phyloP scores from a whole-genome alignment of 805 yeast species.

The Ogataea thermomethanolica region DNA sequence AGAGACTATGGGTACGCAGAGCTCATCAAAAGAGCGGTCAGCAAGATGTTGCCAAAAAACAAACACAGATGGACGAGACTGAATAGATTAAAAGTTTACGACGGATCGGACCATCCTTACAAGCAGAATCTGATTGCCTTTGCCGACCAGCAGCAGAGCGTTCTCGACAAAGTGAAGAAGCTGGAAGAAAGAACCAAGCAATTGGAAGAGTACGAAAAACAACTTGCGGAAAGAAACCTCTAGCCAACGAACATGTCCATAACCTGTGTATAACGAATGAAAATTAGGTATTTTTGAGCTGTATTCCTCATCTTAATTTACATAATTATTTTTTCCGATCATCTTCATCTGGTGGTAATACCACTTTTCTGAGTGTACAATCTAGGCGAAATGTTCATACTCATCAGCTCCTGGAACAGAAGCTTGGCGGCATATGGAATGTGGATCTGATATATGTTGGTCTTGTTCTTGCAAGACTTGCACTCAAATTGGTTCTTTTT shows the following conservation, averaged over 20 bases:
- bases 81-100: conserved; percentile 81
- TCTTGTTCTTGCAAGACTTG: conserved; percentile 97
- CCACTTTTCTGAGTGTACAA: conserved; percentile 74
- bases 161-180: conserved; percentile 40
- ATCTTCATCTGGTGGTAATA: conserved; percentile 26
- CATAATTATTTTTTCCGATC: conserved; percentile 3
- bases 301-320: conserved; percentile 3
- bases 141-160: conserved; percentile 69
- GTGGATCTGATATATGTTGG: conserved; percentile 95
- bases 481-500: conserved; percentile 98
- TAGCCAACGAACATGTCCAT: conserved; percentile 1
- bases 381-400: conserved; percentile 98
- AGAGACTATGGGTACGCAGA: conserved; percentile 87
- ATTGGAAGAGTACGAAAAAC: conserved; percentile 25
- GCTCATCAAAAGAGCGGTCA: conserved; percentile 79
- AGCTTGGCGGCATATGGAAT: conserved; percentile 98
- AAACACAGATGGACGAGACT: conserved; percentile 73
- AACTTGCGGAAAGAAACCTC: conserved; percentile 26
- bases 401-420: conserved; percentile 98
- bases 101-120: conserved; percentile 87
- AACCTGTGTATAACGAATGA: conserved; percentile 3
- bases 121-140: conserved; percentile 77
- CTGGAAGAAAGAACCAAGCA: conserved; percentile 31
- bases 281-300: not conserved
- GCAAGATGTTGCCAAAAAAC: conserved; percentile 95